Evolutionary conservation across 2,329 filamentous ascomycete species (phyloP).

Genomic region (Verticillium nubilum): DNA sequence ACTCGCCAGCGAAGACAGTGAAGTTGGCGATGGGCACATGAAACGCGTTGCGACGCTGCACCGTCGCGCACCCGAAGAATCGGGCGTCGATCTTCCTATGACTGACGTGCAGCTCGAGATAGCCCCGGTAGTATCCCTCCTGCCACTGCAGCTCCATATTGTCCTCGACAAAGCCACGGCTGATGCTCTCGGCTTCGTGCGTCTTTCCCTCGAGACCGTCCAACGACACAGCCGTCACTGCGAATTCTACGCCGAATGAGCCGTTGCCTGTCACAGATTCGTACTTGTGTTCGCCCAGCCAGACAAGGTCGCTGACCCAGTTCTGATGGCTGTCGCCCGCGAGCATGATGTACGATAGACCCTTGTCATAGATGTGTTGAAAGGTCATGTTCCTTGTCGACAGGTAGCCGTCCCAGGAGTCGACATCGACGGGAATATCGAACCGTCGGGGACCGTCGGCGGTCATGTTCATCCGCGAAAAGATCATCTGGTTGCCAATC

Average conservation of each 20-base stretch:
- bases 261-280: constrained; percentile 46
- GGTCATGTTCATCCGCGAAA: constrained; percentile 45
- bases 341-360: constrained; percentile 66
- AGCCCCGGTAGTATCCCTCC: constrained; percentile 68
- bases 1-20: constrained; percentile 57
- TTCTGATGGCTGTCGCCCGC: constrained; percentile 65
- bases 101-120: constrained; percentile 58
- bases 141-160: constrained; percentile 68
- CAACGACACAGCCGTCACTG: constrained; percentile 61
- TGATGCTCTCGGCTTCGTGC: constrained; percentile 42
- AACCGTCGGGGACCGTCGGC: not conserved
- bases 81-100: constrained; percentile 53
- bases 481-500: constrained; percentile 66
- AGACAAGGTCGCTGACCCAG: constrained; percentile 57
- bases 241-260: constrained; percentile 58
- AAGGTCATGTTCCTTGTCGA: constrained; percentile 68
- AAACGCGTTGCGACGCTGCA: constrained; percentile 53
- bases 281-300: constrained; percentile 50
- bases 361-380: constrained; percentile 58
- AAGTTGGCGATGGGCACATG: constrained; percentile 67
- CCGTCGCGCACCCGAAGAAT: constrained; percentile 52
- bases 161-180: constrained; percentile 31
- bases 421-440: constrained; percentile 37
- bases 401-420: constrained; percentile 53
- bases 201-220: constrained; percentile 54